phyloP scores from a whole-genome alignment of 345 rosid species.

The Hibiscus syriacus region DNA sequence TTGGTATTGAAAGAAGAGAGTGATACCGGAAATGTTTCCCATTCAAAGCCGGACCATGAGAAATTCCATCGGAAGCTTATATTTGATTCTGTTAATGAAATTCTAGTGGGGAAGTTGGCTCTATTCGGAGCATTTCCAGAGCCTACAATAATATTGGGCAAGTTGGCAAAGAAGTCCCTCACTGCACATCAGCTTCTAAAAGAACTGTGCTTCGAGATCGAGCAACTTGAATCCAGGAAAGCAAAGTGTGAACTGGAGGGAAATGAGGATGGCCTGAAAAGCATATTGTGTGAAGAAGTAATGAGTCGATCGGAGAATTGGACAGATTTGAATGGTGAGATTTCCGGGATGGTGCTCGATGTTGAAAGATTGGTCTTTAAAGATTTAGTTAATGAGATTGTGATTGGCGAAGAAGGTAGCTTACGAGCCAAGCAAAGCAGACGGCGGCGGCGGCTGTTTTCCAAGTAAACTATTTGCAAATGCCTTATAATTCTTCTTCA shows the following conservation, averaged over 20 bases:
- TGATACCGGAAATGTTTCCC: constrained; percentile 18
- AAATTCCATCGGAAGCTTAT: constrained; percentile 68
- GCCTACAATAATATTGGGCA: constrained; percentile 42
- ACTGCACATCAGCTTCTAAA: constrained; percentile 77
- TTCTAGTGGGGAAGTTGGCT: constrained; percentile 56
- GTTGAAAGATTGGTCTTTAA: constrained; percentile 76
- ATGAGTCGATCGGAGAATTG: constrained; percentile 53
- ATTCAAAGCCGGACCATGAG: constrained; percentile 35
- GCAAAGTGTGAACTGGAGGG: constrained; percentile 32
- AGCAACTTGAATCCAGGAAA: constrained; percentile 47
- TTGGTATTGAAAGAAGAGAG: constrained; percentile 40
- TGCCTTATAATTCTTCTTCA: neutral
- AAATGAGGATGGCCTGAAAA: constrained; percentile 55
- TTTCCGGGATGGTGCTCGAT: constrained; percentile 59
- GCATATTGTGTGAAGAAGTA: constrained; percentile 60
- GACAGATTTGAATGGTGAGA: constrained; percentile 49
- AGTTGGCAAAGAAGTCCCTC: constrained; percentile 45
- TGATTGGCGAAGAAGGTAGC: constrained; percentile 42
- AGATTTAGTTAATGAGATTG: constrained; percentile 74
- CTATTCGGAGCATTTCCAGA: constrained; percentile 28
- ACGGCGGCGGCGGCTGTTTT: constrained; percentile 51
- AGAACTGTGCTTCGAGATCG: constrained; percentile 61
- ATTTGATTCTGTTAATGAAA: constrained; percentile 80
- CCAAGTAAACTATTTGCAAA: constrained; percentile 24
- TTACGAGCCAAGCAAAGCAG: constrained; percentile 36